These are phyloP conservation scores for Penicillium sp. DNA, from an alignment of 2,329 filamentous ascomycete genomes.

Conservation along the genomic window DNA sequence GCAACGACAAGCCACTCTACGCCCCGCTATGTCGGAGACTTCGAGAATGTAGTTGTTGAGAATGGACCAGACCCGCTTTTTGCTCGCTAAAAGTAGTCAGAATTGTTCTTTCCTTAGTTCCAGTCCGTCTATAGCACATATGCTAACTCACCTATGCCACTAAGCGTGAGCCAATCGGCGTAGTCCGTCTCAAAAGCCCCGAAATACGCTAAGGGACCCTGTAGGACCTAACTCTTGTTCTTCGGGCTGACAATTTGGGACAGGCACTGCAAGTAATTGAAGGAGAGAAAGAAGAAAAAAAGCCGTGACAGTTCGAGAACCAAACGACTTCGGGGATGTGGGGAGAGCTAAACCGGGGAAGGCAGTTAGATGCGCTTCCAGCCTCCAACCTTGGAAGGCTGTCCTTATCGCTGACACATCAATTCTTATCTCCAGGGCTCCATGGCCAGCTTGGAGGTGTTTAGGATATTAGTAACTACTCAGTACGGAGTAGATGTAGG, in stretches of 20 bases:
- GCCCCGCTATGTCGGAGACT: background rate
- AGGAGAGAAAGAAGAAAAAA: background rate
- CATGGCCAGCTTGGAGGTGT: background rate
- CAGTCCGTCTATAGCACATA: background rate
- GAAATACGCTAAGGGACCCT: background rate
- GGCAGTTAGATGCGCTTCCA: slow-evolving; percentile 22
- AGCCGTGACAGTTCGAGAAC: background rate
- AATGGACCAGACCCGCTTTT: background rate
- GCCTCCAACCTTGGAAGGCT: background rate
- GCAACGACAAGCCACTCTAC: background rate
- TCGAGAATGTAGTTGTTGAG: background rate
- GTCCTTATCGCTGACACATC: slow-evolving; percentile 12
- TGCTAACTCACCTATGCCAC: background rate
- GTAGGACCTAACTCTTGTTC: background rate
- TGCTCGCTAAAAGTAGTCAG: background rate
- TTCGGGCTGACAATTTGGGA: background rate
- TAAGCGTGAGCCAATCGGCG: background rate
- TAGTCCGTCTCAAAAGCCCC: background rate
- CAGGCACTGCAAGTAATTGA: background rate
- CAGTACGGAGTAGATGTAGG: background rate
- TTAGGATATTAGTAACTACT: background rate
- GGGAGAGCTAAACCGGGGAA: slow-evolving; percentile 20
- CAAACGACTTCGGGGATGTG: slow-evolving; percentile 7
- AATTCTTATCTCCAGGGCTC: slow-evolving; percentile 1
- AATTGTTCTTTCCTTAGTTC: background rate